Base-by-base conservation (phyloP, 176 grass and related monocot species). In the Cenchrus fungigraminus region DNA sequence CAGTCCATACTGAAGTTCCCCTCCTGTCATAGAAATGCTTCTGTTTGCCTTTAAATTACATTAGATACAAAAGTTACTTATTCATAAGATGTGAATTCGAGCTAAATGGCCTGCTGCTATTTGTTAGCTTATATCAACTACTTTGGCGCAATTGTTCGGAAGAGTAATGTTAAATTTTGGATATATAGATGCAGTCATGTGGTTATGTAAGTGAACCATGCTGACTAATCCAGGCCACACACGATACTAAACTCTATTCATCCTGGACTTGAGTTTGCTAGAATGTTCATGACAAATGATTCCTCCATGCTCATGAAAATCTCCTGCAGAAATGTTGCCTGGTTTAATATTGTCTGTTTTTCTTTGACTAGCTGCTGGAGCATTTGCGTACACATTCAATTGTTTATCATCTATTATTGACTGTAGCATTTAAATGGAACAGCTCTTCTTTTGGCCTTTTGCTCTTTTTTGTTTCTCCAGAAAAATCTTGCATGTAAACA, bases 371-470 rank as follows among this genome's bases (percentile, higher is more conserved):
- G 29, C 20, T 60, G 52, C 40, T 61, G 34, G 53, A 69, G 8
- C 76, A 14, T 77, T 75, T 42, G 19, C 69, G 61, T 61, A 29
- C 47, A 3, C 51, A 47, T 73, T 80, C 22, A 62, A 50, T 12
- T 8, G 25, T 49, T 59, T 67, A 25, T 46, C 42, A 19, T 67
- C 25, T 44, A 60, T 74, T 65, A 40, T 50, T 58, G 12, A 52
- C 50, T 74, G 44, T 8, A 32, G 75, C 22, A 58, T 80, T 84
- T 65, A 58, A 82, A 60, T 47, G 71, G 2, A 85, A 63, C 32
- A 76, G 14, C 53, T 55, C 52, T 69, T 58, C 19, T 79, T 82
- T 73, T 7, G 32, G 32, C 14, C 17, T 69, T 43, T 69, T 69
- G 66, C 16, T 20, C 7, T 54, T 34, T 28, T 28, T 31, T 73